These are phyloP conservation scores for Aspergillus biplanus DNA, from an alignment of 495 filamentous ascomycete species.

Conservation along the genomic window DNA sequence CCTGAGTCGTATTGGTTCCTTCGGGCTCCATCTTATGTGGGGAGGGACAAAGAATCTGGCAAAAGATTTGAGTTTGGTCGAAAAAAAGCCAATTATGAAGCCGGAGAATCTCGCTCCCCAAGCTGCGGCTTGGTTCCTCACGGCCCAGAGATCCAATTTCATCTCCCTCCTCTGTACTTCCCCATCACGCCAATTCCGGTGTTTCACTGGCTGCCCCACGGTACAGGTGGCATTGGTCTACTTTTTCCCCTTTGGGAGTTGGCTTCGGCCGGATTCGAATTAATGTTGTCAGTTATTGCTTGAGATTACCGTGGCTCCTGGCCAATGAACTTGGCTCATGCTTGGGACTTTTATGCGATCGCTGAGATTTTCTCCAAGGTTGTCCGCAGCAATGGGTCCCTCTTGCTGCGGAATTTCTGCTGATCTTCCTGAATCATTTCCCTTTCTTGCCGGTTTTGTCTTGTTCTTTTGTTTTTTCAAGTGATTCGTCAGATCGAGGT, in stretches of 20 bases:
- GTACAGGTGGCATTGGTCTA: not conserved
- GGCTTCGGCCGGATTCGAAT: not conserved
- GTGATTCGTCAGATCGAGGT: too few relatives aligned
- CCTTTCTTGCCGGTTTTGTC: too few relatives aligned
- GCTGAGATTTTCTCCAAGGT: too few relatives aligned
- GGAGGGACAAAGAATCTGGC: not conserved
- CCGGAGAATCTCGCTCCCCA: not conserved
- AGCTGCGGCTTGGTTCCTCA: not conserved
- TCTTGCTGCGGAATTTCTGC: too few relatives aligned
- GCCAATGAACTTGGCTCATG: not conserved
- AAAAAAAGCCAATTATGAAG: not conserved
- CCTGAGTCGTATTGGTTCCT: slow-evolving; percentile 3
- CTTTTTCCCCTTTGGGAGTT: not conserved
- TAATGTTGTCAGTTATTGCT: not conserved
- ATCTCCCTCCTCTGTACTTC: too few relatives aligned
- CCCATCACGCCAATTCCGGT: not conserved
- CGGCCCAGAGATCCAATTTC: too few relatives aligned
- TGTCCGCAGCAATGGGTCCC: too few relatives aligned
- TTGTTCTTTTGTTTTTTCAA: too few relatives aligned
- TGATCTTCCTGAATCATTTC: too few relatives aligned
- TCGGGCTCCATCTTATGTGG: not conserved
- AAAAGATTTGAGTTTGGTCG: not conserved
- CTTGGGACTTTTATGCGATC: not conserved
- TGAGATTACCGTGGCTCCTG: too few relatives aligned
- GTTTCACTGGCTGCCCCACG: not conserved